These are phyloP conservation scores for Medicago arabica DNA, from an alignment of 306 rosid species.

Conservation along the genomic window DNA sequence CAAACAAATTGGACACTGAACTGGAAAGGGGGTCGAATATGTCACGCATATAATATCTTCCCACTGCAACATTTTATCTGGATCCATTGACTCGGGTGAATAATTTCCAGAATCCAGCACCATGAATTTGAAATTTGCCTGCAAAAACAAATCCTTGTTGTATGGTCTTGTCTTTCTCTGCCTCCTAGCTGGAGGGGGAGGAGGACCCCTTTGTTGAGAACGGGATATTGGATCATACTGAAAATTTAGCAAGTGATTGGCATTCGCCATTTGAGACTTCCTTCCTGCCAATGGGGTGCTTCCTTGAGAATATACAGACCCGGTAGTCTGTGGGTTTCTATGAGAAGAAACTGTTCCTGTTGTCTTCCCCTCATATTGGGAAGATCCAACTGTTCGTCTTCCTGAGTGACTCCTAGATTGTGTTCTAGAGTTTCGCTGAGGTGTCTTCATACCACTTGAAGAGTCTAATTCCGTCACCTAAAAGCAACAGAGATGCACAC, in stretches of 20 bases:
- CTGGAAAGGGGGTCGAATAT: constrained; percentile 71
- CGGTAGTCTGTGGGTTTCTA: constrained; percentile 52
- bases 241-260: constrained; percentile 89
- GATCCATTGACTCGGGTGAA: constrained; percentile 73
- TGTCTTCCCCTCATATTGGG: constrained; percentile 53
- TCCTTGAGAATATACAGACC: constrained; percentile 58
- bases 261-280: constrained; percentile 73
- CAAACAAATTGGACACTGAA: constrained; percentile 97
- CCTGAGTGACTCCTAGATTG: constrained; percentile 55
- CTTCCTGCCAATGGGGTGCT: constrained; percentile 61
- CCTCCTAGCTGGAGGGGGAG: constrained; percentile 81
- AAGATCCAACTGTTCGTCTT: constrained; percentile 55
- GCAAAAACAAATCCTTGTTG: constrained; percentile 90
- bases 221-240: constrained; percentile 89
- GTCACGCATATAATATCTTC: constrained; percentile 89
- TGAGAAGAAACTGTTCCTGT: constrained; percentile 47
- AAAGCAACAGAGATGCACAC: constrained; percentile 22
- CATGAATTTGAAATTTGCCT: constrained; percentile 91
- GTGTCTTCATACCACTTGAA: constrained; percentile 43
- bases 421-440: constrained; percentile 52
- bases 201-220: constrained; percentile 78
- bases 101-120: constrained; percentile 81
- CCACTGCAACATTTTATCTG: constrained; percentile 95
- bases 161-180: constrained; percentile 77
- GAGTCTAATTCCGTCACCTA: constrained; percentile 67